These are phyloP conservation scores for Artomyces pyxidatus DNA, from an alignment of 768 basidiomycete genomes.

Conservation along the genomic window DNA sequence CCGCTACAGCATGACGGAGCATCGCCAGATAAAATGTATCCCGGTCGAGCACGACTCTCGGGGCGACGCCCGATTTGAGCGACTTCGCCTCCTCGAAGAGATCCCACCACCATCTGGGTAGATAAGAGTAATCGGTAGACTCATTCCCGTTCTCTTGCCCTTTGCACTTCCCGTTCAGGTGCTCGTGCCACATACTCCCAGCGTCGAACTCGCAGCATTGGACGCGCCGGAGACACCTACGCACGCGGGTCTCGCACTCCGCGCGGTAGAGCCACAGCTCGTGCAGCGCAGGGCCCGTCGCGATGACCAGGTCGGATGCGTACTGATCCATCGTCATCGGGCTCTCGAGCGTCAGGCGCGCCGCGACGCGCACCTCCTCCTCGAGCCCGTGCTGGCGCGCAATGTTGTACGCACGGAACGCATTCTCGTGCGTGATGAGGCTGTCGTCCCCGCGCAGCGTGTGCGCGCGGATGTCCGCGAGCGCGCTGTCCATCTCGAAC, in stretches of 20 bases:
- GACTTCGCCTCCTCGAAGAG: background rate
- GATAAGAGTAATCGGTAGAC: no score
- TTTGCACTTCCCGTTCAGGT: background rate
- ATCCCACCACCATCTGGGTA: background rate
- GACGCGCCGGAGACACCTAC: background rate
- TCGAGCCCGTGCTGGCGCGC: background rate
- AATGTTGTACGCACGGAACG: background rate
- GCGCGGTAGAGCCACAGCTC: background rate
- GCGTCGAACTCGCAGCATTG: no score
- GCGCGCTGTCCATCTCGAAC: conserved; percentile 14
- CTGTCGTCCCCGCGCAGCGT: background rate
- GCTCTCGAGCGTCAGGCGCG: background rate
- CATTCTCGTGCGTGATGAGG: background rate
- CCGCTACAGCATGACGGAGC: background rate
- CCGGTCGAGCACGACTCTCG: background rate
- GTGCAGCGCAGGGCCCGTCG: background rate
- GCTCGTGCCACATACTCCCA: background rate
- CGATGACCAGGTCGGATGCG: background rate
- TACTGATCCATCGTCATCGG: background rate
- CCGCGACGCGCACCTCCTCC: background rate
- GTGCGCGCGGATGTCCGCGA: background rate
- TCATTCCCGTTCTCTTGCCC: background rate
- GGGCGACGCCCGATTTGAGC: background rate
- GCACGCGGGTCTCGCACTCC: background rate
- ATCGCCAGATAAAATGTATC: background rate